These are phyloP conservation scores for Stereum hirsutum DNA, from an alignment of 1,284 basidiomycete genomes.

Conservation along the genomic window DNA sequence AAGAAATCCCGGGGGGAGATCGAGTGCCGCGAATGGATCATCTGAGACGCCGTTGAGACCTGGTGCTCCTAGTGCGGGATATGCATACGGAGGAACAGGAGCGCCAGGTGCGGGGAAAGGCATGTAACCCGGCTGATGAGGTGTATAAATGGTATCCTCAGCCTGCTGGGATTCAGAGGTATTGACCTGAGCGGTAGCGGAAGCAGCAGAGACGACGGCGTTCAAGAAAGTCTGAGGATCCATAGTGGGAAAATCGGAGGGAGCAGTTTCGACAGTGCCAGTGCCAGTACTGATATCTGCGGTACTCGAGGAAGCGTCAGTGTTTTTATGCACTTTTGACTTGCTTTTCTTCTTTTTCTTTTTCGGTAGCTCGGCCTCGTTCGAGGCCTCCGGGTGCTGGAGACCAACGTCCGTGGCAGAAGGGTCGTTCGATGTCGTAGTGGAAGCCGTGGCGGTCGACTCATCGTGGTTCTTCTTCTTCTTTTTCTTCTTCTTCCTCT, in stretches of 20 bases:
- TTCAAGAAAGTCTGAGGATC: constrained; percentile 45
- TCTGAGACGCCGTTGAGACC: too few relatives aligned
- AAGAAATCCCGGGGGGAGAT: too few relatives aligned
- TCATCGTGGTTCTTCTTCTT: constrained; percentile 4
- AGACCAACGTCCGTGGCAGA: too few relatives aligned
- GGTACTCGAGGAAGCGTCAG: too few relatives aligned
- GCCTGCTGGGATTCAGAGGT: constrained; percentile 16
- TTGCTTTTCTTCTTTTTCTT: constrained; percentile 23
- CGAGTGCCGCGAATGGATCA: too few relatives aligned
- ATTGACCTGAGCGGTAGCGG: constrained; percentile 16
- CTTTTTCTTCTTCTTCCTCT: constrained; percentile 17
- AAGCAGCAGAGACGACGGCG: constrained; percentile 23
- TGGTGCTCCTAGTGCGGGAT: too few relatives aligned
- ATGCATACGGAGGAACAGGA: constrained; percentile 8
- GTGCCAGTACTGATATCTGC: constrained; percentile 12
- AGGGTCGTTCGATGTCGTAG: too few relatives aligned
- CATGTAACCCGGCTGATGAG: constrained; percentile 17
- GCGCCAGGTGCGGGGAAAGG: constrained; percentile 19
- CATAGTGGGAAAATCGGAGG: constrained; percentile 14
- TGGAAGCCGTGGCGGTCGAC: too few relatives aligned
- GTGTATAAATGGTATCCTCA: constrained; percentile 6
- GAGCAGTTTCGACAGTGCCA: constrained; percentile 7
- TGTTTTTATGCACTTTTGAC: constrained; percentile 30
- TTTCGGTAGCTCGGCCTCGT: constrained; percentile 7
- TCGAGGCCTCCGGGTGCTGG: constrained; percentile 6